Evolutionary conservation across 306 rosid genomes (phyloP), one percentile per base, ranked within the genome.

Genomic region (Erythrophleum fordii): DNA sequence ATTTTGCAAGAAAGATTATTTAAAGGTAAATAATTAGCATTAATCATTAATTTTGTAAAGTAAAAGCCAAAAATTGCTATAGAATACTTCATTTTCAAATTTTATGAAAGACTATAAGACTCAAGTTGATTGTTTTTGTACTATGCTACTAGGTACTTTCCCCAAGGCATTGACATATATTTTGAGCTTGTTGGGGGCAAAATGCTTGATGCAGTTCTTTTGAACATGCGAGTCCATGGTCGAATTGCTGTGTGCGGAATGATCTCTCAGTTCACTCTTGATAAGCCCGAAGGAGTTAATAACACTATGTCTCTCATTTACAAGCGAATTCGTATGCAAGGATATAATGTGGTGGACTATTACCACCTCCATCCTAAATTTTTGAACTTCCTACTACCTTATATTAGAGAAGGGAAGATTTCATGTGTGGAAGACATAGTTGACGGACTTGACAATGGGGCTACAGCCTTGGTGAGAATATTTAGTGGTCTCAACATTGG

Each of bases 171-270:
- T 1, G 78, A 74, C 69, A 74, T 74, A 35, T 56, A 23, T 25
- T 74, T 74, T 9, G 78, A 74, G 68, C 67, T 55, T 22, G 78
- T 56, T 37, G 78, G 69, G 35, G 55, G 39, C 8, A 74, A 74
- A 58, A 56, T 58, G 53, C 78, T 74, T 0, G 78, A 74, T 14
- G 78, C 78, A 23, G 78, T 16, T 22, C 68, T 74, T 22, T 5
- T 56, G 5, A 74, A 74, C 55, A 56, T 56, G 78, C 29, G 61
- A 73, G 77, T 52, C 34, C 66, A 73, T 13, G 66, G 77, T 1
- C 49, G 77, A 31, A 56, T 74, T 8, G 78, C 53, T 8, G 68
- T 74, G 23, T 74, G 78, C 41, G 78, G 69, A 41, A 74, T 74
- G 78, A 74, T 74, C 22, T 74, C 69, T 12, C 78, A 74, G 78